Percentiles rank a stretch among this genome's conserved stretches.
These are phyloP conservation scores for Acanthamoeba sp. DNA, from an alignment of 208 protist genomes.

Conservation along the genomic window DNA sequence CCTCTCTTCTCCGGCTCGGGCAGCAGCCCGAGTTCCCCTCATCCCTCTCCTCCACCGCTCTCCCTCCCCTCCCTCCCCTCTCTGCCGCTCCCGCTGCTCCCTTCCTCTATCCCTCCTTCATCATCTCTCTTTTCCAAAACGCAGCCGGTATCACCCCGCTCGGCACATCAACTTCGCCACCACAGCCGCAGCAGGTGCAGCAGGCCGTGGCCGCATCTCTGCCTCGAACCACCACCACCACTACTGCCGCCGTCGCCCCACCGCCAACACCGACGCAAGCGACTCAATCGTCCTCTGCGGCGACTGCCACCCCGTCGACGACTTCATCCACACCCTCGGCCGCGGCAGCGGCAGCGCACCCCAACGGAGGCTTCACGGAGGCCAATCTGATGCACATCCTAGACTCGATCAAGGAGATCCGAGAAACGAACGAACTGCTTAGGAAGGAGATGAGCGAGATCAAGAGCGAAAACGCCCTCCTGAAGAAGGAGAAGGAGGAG, in stretches of 20 bases:
- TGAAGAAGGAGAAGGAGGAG: constrained; percentile 59
- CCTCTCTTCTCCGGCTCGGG: constrained; percentile 18
- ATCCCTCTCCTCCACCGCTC: neutral
- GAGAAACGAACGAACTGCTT: constrained; percentile 60
- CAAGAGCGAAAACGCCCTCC: constrained; percentile 47
- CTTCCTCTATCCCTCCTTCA: constrained; percentile 54
- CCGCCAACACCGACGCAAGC: neutral
- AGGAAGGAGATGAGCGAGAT: constrained; percentile 49
- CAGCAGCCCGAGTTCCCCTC: constrained; percentile 29
- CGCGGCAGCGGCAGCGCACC: neutral
- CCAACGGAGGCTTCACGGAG: constrained; percentile 26
- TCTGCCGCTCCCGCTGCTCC: neutral
- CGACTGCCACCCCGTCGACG: neutral
- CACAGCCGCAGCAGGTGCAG: neutral
- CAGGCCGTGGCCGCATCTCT: neutral
- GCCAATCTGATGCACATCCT: constrained; percentile 46
- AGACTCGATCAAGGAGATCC: constrained; percentile 58
- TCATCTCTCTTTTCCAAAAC: constrained; percentile 62
- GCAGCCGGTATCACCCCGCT: constrained; percentile 17
- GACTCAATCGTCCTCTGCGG: neutral
- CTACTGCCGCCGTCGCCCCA: neutral
- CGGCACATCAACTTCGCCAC: neutral
- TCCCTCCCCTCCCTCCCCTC: constrained; percentile 33
- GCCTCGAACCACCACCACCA: neutral
- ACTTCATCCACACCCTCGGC: neutral